Evolutionary conservation across 176 grass and related monocot species (phyloP).

Genomic region (Poa pratensis): DNA sequence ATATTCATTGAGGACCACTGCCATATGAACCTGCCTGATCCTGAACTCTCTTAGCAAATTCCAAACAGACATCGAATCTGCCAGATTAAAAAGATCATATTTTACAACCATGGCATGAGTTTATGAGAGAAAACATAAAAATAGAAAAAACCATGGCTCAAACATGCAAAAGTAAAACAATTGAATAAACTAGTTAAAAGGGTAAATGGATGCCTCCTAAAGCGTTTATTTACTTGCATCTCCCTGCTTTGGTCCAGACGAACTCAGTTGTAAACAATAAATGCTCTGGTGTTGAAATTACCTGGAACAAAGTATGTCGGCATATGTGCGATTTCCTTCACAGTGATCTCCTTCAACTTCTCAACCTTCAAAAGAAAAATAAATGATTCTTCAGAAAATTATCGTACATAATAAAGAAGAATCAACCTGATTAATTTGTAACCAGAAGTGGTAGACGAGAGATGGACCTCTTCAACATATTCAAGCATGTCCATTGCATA

Average conservation of each 20-base stretch:
- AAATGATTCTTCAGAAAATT: constrained; percentile 43
- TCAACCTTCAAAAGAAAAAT: constrained; percentile 80
- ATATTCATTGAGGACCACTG: constrained; percentile 98
- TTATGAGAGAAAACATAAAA: constrained; percentile 31
- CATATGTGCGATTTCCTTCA: constrained; percentile 84
- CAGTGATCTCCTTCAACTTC: constrained; percentile 85
- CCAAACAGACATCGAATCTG: constrained; percentile 99
- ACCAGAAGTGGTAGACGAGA: constrained; percentile 19
- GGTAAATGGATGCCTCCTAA: not conserved
- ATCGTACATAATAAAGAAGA: constrained; percentile 23
- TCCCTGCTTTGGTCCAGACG: not conserved
- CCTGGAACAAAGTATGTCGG: constrained; percentile 97
- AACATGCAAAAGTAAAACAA: constrained; percentile 3
- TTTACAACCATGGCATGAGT: constrained; percentile 29
- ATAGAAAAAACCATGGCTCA: not conserved
- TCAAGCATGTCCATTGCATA: constrained; percentile 99
- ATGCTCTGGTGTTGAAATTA: constrained; percentile 30
- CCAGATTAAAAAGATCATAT: constrained; percentile 36
- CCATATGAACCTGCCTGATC: constrained; percentile 99
- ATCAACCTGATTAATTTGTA: constrained; percentile 13
- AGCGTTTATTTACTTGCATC: constrained; percentile 5
- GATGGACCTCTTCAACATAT: constrained; percentile 80
- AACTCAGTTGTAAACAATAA: constrained; percentile 26
- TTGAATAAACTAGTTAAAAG: not conserved
- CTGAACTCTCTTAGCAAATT: constrained; percentile 91